Base-by-base conservation (phyloP, 331 rosid genomes). In the Rosa hybrid region DNA sequence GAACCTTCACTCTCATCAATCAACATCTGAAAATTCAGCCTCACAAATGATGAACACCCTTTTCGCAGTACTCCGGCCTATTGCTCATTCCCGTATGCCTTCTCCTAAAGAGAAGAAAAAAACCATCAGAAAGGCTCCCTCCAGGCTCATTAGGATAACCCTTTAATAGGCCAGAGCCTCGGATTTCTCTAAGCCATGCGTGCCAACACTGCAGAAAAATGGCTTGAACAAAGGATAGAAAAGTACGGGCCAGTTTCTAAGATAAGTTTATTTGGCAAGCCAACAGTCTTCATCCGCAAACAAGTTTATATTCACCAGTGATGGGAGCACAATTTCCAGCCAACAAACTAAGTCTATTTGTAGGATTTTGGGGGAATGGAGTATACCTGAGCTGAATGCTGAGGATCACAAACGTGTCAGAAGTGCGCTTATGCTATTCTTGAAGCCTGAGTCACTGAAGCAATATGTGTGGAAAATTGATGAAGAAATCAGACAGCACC, bases 81-180 rank as follows among this genome's bases (percentile, higher is more conserved):
- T 82, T 87, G 38, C 79, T 89, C 44, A 78, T 88, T 65, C 83
- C 89, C 72, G 25, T 89, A 48, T 77, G 82, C 72, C 75, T 89
- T 42, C 76, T 90, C 27, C 72, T 90, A 0, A 48, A 18, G 16
- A 87, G 81, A 77, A 79, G 81, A 68, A 81, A 65, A 53, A 87
- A 75, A 83, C 11, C 85, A 71, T 73, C 84, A 46, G 20, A 79
- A 81, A 83, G 85, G 70, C 80, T 86, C 8, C 96, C 97, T 73
- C 92, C 97, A 12, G 97, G 94, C 44, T 90, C 97, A 30, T 90
- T 92, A 0, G 97, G 97, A 72, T 72, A 87, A 27, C 96, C 94
- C 41, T 12, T 91, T 91, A 9, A 81, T 92, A 44, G 97, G 96
- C 23, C 91, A 92, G 73, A 92, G 90, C 72, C 88, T 89, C 14